Base-by-base conservation (phyloP, 805 yeast species). In the Sugiyamaella americana region DNA sequence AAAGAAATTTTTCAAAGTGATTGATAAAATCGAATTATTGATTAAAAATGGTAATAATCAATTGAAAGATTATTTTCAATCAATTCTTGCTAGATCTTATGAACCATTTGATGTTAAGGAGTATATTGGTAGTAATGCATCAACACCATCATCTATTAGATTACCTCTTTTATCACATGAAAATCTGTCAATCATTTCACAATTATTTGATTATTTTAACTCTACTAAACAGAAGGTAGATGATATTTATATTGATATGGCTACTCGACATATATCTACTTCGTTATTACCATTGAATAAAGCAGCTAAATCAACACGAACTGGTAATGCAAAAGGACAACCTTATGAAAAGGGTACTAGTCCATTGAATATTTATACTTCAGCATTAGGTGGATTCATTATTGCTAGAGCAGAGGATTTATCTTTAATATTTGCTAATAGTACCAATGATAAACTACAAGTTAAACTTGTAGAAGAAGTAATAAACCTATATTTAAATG, bases 31-130 rank as follows among this genome's bases (percentile, higher is more conserved):
- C 1, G 75, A 75, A 22, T 73, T 71, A 29, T 65, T 80, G 3
- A 74, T 85, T 13, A 70, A 70, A 37, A 73, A 72, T 49, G 76
- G 84, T 34, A 87, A 83, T 51, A 57, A 71, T 40, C 74, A 74
- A 38, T 58, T 86, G 37, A 73, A 73, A 48, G 60, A 64, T 4
- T 74, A 74, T 56, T 76, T 83, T 51, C 68, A 69, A 21, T 60
- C 65, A n/a, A 58, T 70, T n/a, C 51, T 79, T 19, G 66, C 62
- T 43, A 67, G 67, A 44, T 58, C 57, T 21, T 69, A 67, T 39
- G 62, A 57, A 49, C 69, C 76, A 20, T 70, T 73, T 52, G 76
- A 73, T 52, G 76, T 78, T 4, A 69, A 67, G 49, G 62, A 67
- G 2, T 63, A 65, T 46, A 60, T 73, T 43, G 63, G 62, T 11